Evolutionary conservation across 495 filamentous ascomycete species (phyloP).

Genomic region (Polyplosphaeria fusca): DNA sequence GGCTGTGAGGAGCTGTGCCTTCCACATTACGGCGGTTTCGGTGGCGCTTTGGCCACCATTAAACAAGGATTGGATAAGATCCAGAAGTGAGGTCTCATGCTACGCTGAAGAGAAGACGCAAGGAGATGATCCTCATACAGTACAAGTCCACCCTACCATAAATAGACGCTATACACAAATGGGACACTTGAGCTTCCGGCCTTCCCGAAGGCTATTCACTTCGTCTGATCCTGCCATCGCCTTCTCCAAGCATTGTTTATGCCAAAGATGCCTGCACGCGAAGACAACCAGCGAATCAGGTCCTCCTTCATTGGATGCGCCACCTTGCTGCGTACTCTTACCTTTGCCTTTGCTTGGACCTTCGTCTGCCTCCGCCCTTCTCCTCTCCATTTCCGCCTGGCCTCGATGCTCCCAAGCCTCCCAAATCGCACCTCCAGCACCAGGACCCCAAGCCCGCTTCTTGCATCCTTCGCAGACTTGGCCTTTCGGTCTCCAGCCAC

Average conservation of each 20-base stretch:
- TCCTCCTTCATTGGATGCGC: slow-evolving; percentile 8
- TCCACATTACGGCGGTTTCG: too few species aligned
- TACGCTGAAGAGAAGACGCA: too few species aligned
- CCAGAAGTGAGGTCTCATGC: too few species aligned
- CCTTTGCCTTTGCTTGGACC: slow-evolving; percentile 31
- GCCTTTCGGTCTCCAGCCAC: slow-evolving; percentile 82
- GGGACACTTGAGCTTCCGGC: slow-evolving; percentile 24
- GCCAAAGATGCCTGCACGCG: slow-evolving; percentile 43
- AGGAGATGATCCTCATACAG: too few species aligned
- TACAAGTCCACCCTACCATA: neutral
- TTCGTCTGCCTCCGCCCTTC: slow-evolving; percentile 25
- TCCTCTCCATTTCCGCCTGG: slow-evolving; percentile 37
- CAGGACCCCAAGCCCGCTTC: slow-evolving; percentile 82
- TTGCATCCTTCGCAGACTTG: slow-evolving; percentile 86
- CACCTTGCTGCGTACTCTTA: slow-evolving; percentile 13
- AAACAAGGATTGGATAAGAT: too few species aligned
- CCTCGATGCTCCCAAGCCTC: slow-evolving; percentile 69
- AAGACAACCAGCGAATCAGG: slow-evolving; percentile 41
- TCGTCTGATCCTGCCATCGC: slow-evolving; percentile 12
- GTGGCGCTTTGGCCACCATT: too few species aligned
- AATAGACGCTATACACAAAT: slow-evolving; percentile 27
- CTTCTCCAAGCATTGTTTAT: slow-evolving; percentile 38
- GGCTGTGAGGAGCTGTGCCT: too few species aligned
- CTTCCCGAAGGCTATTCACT: slow-evolving; percentile 40
- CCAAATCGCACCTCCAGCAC: slow-evolving; percentile 73